Evolutionary conservation across 257 asterid species (phyloP).

Genomic region (Solanum paucissectum): DNA sequence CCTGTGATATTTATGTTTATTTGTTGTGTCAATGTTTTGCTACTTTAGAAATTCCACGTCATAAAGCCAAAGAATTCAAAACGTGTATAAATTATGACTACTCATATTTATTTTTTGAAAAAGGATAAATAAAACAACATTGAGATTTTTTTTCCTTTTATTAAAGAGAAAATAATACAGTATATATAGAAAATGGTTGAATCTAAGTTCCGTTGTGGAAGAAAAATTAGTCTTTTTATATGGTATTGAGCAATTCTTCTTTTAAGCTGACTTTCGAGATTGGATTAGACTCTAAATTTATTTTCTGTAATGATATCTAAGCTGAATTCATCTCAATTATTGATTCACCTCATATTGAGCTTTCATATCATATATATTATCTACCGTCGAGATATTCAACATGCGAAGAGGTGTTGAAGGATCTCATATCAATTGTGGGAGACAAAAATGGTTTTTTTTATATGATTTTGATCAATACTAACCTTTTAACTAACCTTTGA

Average conservation of each 20-base stretch:
- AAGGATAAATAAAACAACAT: neutral
- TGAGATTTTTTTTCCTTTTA: neutral
- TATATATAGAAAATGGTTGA: neutral
- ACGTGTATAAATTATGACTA: neutral
- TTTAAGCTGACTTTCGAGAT: neutral
- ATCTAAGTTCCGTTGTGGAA: neutral
- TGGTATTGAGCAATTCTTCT: neutral
- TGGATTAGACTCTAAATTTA: neutral
- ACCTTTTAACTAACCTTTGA: neutral
- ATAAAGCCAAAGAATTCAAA: neutral
- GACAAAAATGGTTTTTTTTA: neutral
- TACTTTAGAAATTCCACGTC: neutral
- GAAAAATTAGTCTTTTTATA: neutral
- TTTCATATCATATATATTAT: neutral
- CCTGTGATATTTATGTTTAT: neutral
- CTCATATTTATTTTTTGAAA: neutral
- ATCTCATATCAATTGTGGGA: neutral
- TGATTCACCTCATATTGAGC: neutral
- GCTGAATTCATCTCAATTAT: neutral
- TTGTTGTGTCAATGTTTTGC: neutral
- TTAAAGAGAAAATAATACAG: no score
- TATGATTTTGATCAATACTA: neutral
- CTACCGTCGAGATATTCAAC: neutral
- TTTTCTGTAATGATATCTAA: neutral
- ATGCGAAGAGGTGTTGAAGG: neutral